Conservation (phyloP, 306 rosid genomes). For the Vachellia collinsii region DNA sequence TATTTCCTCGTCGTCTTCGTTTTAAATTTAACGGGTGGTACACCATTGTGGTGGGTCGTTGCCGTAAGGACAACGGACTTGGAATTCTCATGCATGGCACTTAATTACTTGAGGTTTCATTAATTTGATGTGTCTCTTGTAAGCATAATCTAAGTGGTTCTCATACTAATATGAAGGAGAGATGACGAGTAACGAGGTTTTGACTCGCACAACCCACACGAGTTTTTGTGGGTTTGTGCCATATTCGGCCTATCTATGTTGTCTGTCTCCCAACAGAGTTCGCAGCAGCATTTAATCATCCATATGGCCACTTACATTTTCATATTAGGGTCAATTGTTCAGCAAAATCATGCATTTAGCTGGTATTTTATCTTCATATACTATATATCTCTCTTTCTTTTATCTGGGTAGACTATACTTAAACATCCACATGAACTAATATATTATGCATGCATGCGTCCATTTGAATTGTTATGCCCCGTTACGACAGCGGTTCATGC, state of each 20-base stretch:
- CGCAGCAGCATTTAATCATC: slow-evolving; percentile 34
- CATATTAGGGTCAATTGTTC: background rate
- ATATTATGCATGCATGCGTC: background rate
- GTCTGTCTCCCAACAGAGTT: slow-evolving; percentile 41
- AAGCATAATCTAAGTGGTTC: background rate
- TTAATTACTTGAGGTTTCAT: slow-evolving; percentile 34
- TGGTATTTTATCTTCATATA: no score
- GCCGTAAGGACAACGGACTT: slow-evolving; percentile 83
- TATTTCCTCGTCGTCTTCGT: background rate
- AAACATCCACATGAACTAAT: background rate
- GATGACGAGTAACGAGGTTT: slow-evolving; percentile 70
- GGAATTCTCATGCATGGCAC: slow-evolving; percentile 43
- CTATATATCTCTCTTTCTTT: background rate
- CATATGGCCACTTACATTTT: background rate
- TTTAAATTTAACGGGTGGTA: background rate
- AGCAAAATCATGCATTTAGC: slow-evolving; percentile 23
- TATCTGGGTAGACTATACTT: background rate
- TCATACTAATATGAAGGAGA: slow-evolving; percentile 28
- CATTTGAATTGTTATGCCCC: background rate
- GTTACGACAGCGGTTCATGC: background rate
- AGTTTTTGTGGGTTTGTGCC: slow-evolving; percentile 47
- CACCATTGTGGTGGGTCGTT: slow-evolving; percentile 21
- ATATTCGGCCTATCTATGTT: slow-evolving; percentile 33
- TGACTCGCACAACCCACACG: slow-evolving; percentile 62
- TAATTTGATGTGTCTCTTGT: slow-evolving; percentile 29